Conservation (phyloP, 495 filamentous ascomycete species). For the Niebla homalea region DNA sequence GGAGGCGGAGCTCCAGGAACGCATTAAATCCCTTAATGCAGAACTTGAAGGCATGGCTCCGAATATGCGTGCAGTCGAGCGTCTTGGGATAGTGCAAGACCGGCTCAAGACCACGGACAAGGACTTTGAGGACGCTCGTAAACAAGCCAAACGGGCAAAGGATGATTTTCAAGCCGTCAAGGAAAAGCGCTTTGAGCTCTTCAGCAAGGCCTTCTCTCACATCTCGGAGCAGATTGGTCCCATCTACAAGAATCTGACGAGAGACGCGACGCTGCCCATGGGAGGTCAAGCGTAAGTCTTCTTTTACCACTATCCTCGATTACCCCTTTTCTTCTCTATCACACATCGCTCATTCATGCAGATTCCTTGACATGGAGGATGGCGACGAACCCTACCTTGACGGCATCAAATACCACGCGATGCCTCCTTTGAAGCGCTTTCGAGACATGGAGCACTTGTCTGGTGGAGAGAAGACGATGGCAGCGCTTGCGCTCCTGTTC, state of each 20-base stretch:
- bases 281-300: slow-evolving; percentile 66
- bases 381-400: slow-evolving; percentile 81
- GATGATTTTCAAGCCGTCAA: slow-evolving; percentile 73
- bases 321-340: not conserved
- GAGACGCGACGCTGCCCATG: slow-evolving; percentile 67
- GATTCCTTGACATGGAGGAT: slow-evolving; percentile 85
- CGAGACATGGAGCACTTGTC: slow-evolving; percentile 97
- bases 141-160: slow-evolving; percentile 56
- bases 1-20: slow-evolving; percentile 69
- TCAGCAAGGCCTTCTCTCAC: slow-evolving; percentile 88
- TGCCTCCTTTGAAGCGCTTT: slow-evolving; percentile 97
- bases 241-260: slow-evolving; percentile 90
- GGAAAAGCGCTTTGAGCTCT: slow-evolving; percentile 72
- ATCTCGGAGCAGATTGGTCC: slow-evolving; percentile 88
- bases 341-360: slow-evolving; percentile 10
- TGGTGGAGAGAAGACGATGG: slow-evolving; percentile 98
- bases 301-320: not conserved
- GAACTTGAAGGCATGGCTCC: slow-evolving; percentile 89
- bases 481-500: slow-evolving; percentile 86
- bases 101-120: slow-evolving; percentile 75
- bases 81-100: slow-evolving; percentile 72
- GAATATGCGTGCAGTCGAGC: slow-evolving; percentile 89
- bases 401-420: slow-evolving; percentile 95
- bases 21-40: slow-evolving; percentile 54
- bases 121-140: slow-evolving; percentile 75